These are phyloP conservation scores for Tolypocladium tropicale DNA, from an alignment of 2,329 filamentous ascomycete genomes.

Conservation along the genomic window DNA sequence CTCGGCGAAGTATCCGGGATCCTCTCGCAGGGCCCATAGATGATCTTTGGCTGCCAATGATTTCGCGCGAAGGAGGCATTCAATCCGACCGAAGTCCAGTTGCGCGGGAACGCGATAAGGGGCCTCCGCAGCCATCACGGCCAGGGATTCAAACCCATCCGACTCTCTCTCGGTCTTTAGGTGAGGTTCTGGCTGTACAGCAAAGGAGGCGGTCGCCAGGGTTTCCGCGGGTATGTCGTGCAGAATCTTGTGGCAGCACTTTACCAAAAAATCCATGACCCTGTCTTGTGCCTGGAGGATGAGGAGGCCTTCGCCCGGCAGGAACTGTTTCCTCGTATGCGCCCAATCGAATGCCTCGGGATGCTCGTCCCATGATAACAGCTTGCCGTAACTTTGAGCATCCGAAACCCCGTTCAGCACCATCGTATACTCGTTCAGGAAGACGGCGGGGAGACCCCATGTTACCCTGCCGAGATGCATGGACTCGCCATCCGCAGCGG, in stretches of 20 bases:
- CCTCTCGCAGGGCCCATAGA: slow-evolving; percentile 44
- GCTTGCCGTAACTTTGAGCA: slow-evolving; percentile 22
- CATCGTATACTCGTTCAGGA: slow-evolving; percentile 22
- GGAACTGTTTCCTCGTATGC: slow-evolving; percentile 21
- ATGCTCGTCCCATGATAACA: slow-evolving; percentile 22
- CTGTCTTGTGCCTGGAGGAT: slow-evolving; percentile 40
- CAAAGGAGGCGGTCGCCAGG: slow-evolving; percentile 17
- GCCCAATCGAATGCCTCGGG: slow-evolving; percentile 27
- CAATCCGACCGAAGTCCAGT: slow-evolving; percentile 34
- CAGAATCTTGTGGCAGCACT: slow-evolving; percentile 35
- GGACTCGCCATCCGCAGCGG: slow-evolving; percentile 27
- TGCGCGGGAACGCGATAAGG: slow-evolving; percentile 39
- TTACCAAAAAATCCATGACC: slow-evolving; percentile 36
- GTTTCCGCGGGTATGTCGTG: slow-evolving; percentile 32
- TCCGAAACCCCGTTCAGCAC: slow-evolving; percentile 18
- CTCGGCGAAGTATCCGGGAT: slow-evolving; percentile 45
- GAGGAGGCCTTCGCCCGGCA: slow-evolving; percentile 35
- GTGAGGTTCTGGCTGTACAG: slow-evolving; percentile 26
- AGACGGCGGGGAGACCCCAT: slow-evolving; percentile 12
- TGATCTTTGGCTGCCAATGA: slow-evolving; percentile 38
- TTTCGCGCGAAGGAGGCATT: slow-evolving; percentile 31
- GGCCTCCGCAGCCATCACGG: slow-evolving; percentile 33
- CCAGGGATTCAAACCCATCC: slow-evolving; percentile 25
- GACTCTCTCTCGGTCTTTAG: slow-evolving; percentile 17
- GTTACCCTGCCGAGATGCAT: slow-evolving; percentile 19